phyloP scores from a whole-genome alignment of 805 yeast species.

The Ogataea pignaliae region DNA sequence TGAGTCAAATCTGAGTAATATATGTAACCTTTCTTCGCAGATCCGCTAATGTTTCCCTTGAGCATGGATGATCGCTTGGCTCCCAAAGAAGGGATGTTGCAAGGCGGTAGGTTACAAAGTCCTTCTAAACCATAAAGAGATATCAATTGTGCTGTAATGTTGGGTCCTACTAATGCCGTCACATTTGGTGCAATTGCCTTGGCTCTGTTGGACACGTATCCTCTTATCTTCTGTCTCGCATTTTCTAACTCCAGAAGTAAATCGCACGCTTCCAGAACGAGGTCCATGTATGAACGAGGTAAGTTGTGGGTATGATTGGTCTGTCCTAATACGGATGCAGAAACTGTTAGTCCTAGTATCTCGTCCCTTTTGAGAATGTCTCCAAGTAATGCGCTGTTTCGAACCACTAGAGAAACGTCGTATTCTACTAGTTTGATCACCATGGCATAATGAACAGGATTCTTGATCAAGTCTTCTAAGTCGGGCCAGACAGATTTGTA shows the following conservation, averaged over 20 bases:
- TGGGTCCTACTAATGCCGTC: conserved; percentile 65
- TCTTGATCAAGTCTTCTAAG: conserved; percentile 55
- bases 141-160: conserved; percentile 68
- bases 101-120: conserved; percentile 68
- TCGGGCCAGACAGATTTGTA: conserved; percentile 70
- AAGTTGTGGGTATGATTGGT: conserved; percentile 18
- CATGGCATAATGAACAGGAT: conserved; percentile 57
- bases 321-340: conserved; percentile 46
- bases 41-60: conserved; percentile 37
- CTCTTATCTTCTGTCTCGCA: conserved; percentile 40
- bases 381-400: conserved; percentile 33
- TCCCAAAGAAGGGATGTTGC: conserved; percentile 80
- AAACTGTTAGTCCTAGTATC: conserved; percentile 67
- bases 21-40: conserved; percentile 65
- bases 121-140: conserved; percentile 67
- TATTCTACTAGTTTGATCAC: conserved; percentile 50
- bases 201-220: conserved; percentile 54
- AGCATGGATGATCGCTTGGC: conserved; percentile 40
- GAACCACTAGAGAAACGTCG: conserved; percentile 11
- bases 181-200: conserved; percentile 74
- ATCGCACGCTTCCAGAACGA: conserved; percentile 42
- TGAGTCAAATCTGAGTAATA: conserved; percentile 58
- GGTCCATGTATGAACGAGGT: conserved; percentile 29
- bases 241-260: conserved; percentile 42
- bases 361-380: conserved; percentile 56